Conservation (phyloP, 2,329 filamentous ascomycete species). For the Neofusicoccum sp. region DNA sequence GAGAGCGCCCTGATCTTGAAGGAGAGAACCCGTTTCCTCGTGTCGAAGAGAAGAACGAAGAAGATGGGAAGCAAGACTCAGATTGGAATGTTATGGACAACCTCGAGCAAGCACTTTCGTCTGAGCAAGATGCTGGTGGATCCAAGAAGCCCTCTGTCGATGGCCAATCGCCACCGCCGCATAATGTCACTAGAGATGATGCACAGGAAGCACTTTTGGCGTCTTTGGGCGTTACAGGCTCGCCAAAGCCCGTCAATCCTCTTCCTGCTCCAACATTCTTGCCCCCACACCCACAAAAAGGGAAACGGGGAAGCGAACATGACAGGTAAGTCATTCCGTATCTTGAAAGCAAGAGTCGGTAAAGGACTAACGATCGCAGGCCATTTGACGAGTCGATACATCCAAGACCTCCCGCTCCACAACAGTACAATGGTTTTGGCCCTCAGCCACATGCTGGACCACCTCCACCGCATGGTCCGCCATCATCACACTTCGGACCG, state of each 20-base stretch:
- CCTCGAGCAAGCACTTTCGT: constrained; percentile 39
- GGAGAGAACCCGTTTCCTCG: constrained; percentile 26
- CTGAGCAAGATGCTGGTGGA: constrained; percentile 17
- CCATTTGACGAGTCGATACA: neutral
- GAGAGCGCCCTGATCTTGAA: constrained; percentile 37
- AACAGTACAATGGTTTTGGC: neutral
- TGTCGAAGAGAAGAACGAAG: constrained; percentile 27
- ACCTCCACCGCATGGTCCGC: neutral
- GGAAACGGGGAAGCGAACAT: neutral
- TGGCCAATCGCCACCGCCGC: neutral
- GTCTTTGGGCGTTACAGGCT: constrained; percentile 36
- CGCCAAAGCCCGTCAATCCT: constrained; percentile 30
- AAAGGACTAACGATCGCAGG: neutral
- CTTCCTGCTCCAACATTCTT: neutral
- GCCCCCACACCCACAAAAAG: neutral
- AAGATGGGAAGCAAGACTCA: constrained; percentile 28
- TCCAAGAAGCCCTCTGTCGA: neutral
- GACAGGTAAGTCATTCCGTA: neutral
- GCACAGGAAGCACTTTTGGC: constrained; percentile 39
- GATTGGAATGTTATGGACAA: constrained; percentile 40
- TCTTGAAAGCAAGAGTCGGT: neutral
- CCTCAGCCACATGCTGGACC: neutral
- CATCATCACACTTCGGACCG: neutral
- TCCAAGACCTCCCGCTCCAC: neutral
- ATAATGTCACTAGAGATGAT: constrained; percentile 19